Conservation (phyloP, 2,329 filamentous ascomycete genomes). For the Eutypella sp. region DNA sequence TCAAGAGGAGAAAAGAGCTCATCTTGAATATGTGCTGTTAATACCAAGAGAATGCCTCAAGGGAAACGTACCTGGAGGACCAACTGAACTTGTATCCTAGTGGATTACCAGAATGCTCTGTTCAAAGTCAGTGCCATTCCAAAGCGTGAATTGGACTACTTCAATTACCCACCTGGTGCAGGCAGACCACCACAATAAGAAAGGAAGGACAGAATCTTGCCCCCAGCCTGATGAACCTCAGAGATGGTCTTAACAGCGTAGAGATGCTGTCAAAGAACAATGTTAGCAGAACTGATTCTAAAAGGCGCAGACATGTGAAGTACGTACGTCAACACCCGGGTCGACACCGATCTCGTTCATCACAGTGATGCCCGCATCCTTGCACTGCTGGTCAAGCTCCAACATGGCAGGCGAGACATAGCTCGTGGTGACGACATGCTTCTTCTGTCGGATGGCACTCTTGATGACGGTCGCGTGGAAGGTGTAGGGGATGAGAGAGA, state of each 20-base stretch:
- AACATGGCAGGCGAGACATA: conserved; percentile 91
- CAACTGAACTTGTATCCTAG: conserved; percentile 91
- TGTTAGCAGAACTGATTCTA: no score
- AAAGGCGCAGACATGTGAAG: no score
- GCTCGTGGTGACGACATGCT: conserved; percentile 89
- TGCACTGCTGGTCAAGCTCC: conserved; percentile 75
- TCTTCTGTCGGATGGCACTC: conserved; percentile 87
- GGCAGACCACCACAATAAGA: conserved; percentile 79
- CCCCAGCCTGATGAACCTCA: conserved; percentile 79
- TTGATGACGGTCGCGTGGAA: conserved; percentile 88
- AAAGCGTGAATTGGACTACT: not conserved
- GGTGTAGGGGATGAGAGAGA: conserved; percentile 84
- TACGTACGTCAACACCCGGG: no score
- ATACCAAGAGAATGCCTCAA: not conserved
- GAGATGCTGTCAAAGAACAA: no score
- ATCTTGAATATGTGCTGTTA: no score
- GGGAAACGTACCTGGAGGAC: conserved; percentile 11
- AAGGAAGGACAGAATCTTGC: conserved; percentile 77
- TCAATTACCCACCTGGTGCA: not conserved
- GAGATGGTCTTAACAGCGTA: conserved; percentile 83
- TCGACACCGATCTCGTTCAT: conserved; percentile 93
- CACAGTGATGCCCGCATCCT: conserved; percentile 92
- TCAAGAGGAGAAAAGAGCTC: not conserved
- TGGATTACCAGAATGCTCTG: conserved; percentile 77
- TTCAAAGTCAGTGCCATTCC: not conserved